These are phyloP conservation scores for Nothopassalora personata DNA, from an alignment of 2,329 filamentous ascomycete species.

Conservation along the genomic window DNA sequence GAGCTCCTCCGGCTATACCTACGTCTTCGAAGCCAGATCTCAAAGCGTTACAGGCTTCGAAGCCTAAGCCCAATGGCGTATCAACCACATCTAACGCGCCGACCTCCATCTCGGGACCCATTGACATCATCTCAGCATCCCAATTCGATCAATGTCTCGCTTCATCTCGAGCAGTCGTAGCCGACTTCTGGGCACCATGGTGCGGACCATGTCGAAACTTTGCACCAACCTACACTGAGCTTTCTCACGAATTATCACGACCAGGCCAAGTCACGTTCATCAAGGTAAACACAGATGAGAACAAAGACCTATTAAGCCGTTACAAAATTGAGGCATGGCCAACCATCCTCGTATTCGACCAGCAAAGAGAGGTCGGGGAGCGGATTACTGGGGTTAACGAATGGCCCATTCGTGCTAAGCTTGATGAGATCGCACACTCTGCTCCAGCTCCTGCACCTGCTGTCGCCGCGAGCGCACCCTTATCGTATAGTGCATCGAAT, in stretches of 20 bases:
- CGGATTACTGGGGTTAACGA: constrained; percentile 14
- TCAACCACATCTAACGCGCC: constrained; percentile 5
- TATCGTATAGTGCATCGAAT: constrained; percentile 11
- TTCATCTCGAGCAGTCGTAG: constrained; percentile 13
- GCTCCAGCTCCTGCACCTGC: constrained; percentile 32
- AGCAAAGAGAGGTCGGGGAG: constrained; percentile 11
- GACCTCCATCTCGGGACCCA: constrained; percentile 12
- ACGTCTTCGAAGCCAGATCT: constrained; percentile 54
- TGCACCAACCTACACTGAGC: constrained; percentile 17
- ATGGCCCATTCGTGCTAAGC: constrained; percentile 6
- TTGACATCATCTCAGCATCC: constrained; percentile 14
- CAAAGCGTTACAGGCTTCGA: constrained; percentile 50
- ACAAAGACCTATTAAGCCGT: constrained; percentile 14
- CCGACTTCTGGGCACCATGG: constrained; percentile 19
- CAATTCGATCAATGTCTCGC: constrained; percentile 14
- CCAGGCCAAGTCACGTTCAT: constrained; percentile 16
- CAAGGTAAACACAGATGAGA: constrained; percentile 21
- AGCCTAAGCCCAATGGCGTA: constrained; percentile 35
- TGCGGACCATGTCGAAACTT: constrained; percentile 19
- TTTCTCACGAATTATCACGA: constrained; percentile 11
- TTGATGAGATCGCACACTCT: constrained; percentile 13
- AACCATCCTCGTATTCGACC: constrained; percentile 15
- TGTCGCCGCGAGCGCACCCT: constrained; percentile 2
- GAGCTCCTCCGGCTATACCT: constrained; percentile 49
- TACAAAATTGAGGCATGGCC: constrained; percentile 20